These are phyloP conservation scores for Termitomyces sp. DNA, from an alignment of 768 basidiomycete species.

Conservation along the genomic window DNA sequence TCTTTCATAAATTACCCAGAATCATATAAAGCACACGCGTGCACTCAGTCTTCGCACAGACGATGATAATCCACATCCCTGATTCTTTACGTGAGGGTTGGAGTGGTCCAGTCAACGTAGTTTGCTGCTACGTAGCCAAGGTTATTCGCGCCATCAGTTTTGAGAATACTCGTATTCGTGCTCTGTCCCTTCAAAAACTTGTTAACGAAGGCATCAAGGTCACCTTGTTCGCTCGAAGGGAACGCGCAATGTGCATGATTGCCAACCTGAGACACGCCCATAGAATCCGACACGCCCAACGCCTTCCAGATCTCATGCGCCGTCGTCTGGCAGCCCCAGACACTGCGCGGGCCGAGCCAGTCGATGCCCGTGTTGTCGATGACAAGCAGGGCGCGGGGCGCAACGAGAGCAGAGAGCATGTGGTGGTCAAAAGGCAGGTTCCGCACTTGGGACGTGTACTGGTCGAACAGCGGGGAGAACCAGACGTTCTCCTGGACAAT, in stretches of 20 bases:
- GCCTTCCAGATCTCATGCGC: constrained; percentile 47
- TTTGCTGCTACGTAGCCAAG: constrained; percentile 31
- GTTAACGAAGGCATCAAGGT: constrained; percentile 49
- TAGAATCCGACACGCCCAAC: constrained; percentile 36
- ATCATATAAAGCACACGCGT: not conserved
- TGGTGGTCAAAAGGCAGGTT: constrained; percentile 58
- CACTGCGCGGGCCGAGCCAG: constrained; percentile 49
- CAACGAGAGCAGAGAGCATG: constrained; percentile 47
- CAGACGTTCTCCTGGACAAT: constrained; percentile 60
- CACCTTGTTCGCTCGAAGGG: constrained; percentile 39
- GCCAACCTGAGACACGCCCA: constrained; percentile 51
- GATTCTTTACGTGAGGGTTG: constrained; percentile 30
- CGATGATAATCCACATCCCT: no score
- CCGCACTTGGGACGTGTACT: constrained; percentile 38
- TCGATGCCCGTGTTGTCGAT: constrained; percentile 52
- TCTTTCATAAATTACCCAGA: not conserved
- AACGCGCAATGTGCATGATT: constrained; percentile 52
- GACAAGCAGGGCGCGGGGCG: constrained; percentile 46
- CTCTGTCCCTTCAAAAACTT: constrained; percentile 46
- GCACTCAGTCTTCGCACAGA: not conserved
- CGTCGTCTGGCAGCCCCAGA: constrained; percentile 46
- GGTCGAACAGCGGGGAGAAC: constrained; percentile 47
- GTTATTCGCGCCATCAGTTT: constrained; percentile 37
- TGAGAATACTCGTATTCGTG: constrained; percentile 41
- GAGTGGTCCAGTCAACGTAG: constrained; percentile 48